phyloP scores from a whole-genome alignment of 805 yeast species.

The Cyberlindnera xylosilytica region DNA sequence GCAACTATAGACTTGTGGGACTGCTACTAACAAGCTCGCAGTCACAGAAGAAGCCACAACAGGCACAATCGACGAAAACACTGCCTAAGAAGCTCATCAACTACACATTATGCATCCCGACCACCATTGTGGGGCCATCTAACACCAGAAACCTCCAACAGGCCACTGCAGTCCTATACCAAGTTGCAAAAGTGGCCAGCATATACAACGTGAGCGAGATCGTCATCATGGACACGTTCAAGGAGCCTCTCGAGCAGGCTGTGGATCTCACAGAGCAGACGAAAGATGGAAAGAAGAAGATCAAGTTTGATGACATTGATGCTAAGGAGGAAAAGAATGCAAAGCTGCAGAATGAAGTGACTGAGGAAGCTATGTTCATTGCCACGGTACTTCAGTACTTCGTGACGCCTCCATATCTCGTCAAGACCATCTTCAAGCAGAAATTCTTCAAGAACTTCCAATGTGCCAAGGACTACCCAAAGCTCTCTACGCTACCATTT shows the following conservation, averaged over 20 bases:
- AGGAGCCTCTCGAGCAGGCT: constrained; percentile 19
- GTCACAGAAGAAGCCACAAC: constrained; percentile 7
- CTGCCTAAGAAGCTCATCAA: constrained; percentile 23
- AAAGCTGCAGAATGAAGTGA: constrained; percentile 17
- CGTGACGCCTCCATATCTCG: constrained; percentile 80
- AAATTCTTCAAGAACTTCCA: constrained; percentile 45
- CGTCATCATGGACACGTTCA: constrained; percentile 57
- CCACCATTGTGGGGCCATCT: constrained; percentile 50
- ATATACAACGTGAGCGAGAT: constrained; percentile 71
- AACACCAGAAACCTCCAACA: constrained; percentile 69
- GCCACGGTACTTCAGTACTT: constrained; percentile 75
- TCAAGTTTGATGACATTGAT: constrained; percentile 31
- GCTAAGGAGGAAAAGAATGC: constrained; percentile 19
- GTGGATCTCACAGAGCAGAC: constrained; percentile 23
- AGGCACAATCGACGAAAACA: constrained; percentile 2
- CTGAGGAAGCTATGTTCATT: constrained; percentile 46
- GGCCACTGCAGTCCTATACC: constrained; percentile 69
- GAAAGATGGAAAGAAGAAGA: constrained; percentile 26
- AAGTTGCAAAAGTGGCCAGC: constrained; percentile 73
- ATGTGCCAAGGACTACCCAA: constrained; percentile 68
- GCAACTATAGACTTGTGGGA: no score
- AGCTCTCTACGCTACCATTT: constrained; percentile 70
- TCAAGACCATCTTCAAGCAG: constrained; percentile 58
- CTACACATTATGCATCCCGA: constrained; percentile 70
- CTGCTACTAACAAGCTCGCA: neutral